Base-by-base conservation (phyloP, 2,329 filamentous ascomycete species). In the Colletotrichum paranaense region DNA sequence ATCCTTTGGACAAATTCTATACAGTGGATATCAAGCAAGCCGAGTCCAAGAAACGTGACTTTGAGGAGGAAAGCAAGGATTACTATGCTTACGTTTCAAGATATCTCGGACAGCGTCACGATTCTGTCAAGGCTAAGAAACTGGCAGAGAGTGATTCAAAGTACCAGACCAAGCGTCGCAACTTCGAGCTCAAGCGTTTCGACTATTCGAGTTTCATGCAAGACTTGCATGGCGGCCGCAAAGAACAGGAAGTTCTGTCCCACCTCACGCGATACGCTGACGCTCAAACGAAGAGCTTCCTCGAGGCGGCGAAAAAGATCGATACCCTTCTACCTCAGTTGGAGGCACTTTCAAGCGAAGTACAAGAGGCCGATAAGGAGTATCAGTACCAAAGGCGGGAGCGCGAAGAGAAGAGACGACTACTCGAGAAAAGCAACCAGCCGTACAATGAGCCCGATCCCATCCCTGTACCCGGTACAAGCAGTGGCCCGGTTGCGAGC, bases 151-250 rank as follows among this genome's bases (percentile, higher is more conserved):
- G 95, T 78, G 97, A 99, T 82, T 93, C 94, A 38, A 99, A 99
- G 80, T 99, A 98, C 80, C 96, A 98, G 81, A 92, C 89, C 58
- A 98, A 98, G 85, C 91, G 95, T 76, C 92, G 94, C 57, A 98
- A 95, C 77, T 99, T 99, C 79, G 97, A 99, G 85, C 88, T 99
- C 70, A 98, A 97, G 85, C 92, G 97, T 11, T 99, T 99, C 79
- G 97, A 99, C 82, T 99, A 99, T 82, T 98, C 96, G 3, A 98
- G 95, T 16, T 99, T 98, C 80, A 97, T 99, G 94, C 96, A 98
- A 79, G 97, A 99, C 85, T 88, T 99, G n/a, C 97, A 98, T 75
- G 97, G 97, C 35, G 97, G 97, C n/a, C 92, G 97, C 75, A 99
- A 98, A 81, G 97, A 99, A 79, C 97, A 98, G 80, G 97, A 99